phyloP scores from a whole-genome alignment of 805 yeast species.

The Ogataea neopini region DNA sequence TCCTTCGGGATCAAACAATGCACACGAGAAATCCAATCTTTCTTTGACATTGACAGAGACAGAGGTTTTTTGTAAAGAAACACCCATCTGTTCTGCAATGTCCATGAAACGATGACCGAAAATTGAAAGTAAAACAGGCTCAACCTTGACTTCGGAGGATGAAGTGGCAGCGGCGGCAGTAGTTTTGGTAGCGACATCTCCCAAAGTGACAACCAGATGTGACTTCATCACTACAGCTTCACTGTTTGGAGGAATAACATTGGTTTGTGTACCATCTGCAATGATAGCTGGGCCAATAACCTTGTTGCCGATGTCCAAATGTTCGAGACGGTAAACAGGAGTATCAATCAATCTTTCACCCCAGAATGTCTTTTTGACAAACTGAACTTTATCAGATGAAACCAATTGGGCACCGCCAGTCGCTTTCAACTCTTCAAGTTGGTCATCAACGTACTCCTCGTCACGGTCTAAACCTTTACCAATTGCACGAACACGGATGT shows the following conservation, averaged over 20 bases:
- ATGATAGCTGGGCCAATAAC: slow-evolving; percentile 74
- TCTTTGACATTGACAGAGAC: slow-evolving; percentile 85
- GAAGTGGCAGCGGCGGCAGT: slow-evolving; percentile 3
- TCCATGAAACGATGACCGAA: slow-evolving; percentile 87
- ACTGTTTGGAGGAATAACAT: slow-evolving; percentile 65
- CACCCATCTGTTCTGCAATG: slow-evolving; percentile 89
- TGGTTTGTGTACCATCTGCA: slow-evolving; percentile 80
- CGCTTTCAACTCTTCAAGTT: slow-evolving; percentile 41
- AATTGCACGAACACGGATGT: slow-evolving; percentile 70
- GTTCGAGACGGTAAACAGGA: slow-evolving; percentile 56
- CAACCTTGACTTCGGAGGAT: slow-evolving; percentile 44
- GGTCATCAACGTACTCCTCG: slow-evolving; percentile 49
- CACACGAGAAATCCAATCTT: slow-evolving; percentile 82
- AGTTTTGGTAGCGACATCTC: slow-evolving; percentile 8
- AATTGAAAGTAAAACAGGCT: slow-evolving; percentile 73
- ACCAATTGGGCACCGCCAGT: slow-evolving; percentile 26
- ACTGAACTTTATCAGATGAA: slow-evolving; percentile 30
- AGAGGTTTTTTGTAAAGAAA: slow-evolving; percentile 73
- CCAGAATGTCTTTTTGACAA: slow-evolving; percentile 56
- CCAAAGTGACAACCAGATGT: slow-evolving; percentile 55
- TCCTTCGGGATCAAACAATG: slow-evolving; percentile 75
- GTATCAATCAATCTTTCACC: slow-evolving; percentile 51
- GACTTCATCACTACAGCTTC: slow-evolving; percentile 55
- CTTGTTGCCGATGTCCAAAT: slow-evolving; percentile 51
- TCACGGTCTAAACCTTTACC: slow-evolving; percentile 54